Conservation (phyloP, 2,329 filamentous ascomycete species). For the Penicillium sp. region DNA sequence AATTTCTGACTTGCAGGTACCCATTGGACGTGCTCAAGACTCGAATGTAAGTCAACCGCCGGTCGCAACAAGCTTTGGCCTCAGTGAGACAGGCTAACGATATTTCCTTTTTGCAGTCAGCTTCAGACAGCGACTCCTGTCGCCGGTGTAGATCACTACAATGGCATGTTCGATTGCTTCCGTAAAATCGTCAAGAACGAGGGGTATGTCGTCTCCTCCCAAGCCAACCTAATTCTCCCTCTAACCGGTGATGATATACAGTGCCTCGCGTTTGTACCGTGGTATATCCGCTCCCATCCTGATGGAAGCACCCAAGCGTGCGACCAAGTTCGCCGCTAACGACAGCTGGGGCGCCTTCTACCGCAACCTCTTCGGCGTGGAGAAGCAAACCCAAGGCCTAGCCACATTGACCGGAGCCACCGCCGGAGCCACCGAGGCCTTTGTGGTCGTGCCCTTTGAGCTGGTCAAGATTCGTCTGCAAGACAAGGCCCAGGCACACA, state of each 20-base stretch:
- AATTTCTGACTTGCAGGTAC: constrained; percentile 62
- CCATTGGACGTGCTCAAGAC: constrained; percentile 98
- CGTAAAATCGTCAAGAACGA: constrained; percentile 94
- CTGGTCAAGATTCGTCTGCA: constrained; percentile 97
- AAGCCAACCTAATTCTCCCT: not conserved
- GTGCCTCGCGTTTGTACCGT: constrained; percentile 85
- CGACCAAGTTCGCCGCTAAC: constrained; percentile 98
- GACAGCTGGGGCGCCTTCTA: constrained; percentile 97
- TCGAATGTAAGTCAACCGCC: constrained; percentile 65
- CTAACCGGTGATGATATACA: constrained; percentile 34
- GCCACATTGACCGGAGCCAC: constrained; percentile 91
- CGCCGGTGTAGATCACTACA: constrained; percentile 77
- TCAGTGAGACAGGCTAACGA: constrained; percentile 6
- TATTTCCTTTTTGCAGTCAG: constrained; percentile 56
- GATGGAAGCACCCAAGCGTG: constrained; percentile 95
- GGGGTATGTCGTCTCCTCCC: constrained; percentile 59
- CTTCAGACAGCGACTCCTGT: constrained; percentile 71
- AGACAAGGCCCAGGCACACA: constrained; percentile 87
- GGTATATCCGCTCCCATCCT: constrained; percentile 93
- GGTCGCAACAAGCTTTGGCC: constrained; percentile 12
- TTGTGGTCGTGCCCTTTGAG: constrained; percentile 97
- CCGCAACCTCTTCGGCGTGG: constrained; percentile 75
- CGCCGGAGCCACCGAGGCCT: constrained; percentile 90
- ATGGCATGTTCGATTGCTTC: constrained; percentile 97
- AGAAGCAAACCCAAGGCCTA: constrained; percentile 86